A percentile compares a stretch with the other conserved stretches of the same genome.
phyloP scores from a whole-genome alignment of 495 filamentous ascomycete genomes.

The Penicillium cinerascens region DNA sequence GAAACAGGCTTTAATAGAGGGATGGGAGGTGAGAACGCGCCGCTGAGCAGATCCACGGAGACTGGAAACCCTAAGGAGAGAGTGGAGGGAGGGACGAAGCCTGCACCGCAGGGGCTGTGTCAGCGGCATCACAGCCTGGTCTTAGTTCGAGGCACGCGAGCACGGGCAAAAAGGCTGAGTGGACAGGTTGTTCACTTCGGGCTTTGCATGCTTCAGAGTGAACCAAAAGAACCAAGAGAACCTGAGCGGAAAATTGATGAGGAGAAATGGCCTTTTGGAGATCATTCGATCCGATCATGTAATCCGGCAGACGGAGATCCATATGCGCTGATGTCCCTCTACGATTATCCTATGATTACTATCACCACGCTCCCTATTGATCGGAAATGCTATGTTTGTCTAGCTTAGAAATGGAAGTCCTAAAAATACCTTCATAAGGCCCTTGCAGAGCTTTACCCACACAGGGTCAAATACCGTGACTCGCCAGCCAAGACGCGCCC shows the following conservation, averaged over 20 bases:
- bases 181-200: slow-evolving; percentile 24
- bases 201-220: not conserved
- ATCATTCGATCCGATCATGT: slow-evolving; percentile 21
- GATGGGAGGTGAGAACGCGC: slow-evolving; percentile 26
- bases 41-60: slow-evolving; percentile 21
- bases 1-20: slow-evolving; percentile 13
- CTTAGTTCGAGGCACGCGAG: slow-evolving; percentile 26
- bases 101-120: slow-evolving; percentile 47
- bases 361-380: slow-evolving; percentile 1
- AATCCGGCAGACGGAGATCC: slow-evolving; percentile 24
- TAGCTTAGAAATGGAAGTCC: not conserved
- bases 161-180: slow-evolving; percentile 10
- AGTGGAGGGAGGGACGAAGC: slow-evolving; percentile 39
- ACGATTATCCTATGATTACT: not conserved
- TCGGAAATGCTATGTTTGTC: not conserved
- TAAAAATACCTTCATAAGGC: not conserved
- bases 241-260: not conserved
- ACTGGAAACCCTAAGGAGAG: slow-evolving; percentile 9
- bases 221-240: not conserved
- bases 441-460: not conserved
- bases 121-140: slow-evolving; percentile 37
- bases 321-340: slow-evolving; percentile 17
- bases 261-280: not conserved
- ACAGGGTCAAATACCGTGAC: not conserved
- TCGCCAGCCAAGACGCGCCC: slow-evolving; percentile 9